Conservation (phyloP, 352 stramenopile species). For the Phytophthora meadii region DNA sequence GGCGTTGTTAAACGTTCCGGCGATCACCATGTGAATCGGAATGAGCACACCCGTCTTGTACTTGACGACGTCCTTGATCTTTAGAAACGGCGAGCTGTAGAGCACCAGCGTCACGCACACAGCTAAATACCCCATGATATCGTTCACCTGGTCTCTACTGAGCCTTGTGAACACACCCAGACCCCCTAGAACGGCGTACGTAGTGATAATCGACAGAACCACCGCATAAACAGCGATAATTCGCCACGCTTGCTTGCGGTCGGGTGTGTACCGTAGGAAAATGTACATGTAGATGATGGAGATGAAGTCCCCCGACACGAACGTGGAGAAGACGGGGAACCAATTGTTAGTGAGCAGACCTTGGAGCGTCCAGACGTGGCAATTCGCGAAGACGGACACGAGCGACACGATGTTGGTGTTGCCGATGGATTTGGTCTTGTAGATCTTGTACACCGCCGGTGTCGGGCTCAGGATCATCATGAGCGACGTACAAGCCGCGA, state of each 20-base stretch:
- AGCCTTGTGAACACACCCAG: constrained; percentile 35
- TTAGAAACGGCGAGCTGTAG: constrained; percentile 66
- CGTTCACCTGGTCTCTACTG: constrained; percentile 34
- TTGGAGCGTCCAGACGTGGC: constrained; percentile 52
- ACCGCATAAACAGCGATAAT: constrained; percentile 33
- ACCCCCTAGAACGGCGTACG: constrained; percentile 47
- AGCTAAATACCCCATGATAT: constrained; percentile 46
- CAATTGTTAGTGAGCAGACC: constrained; percentile 49
- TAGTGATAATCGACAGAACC: constrained; percentile 38
- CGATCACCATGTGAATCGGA: constrained; percentile 60
- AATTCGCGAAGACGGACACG: constrained; percentile 52
- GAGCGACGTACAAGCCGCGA: constrained; percentile 47
- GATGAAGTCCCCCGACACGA: constrained; percentile 38
- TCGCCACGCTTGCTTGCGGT: constrained; percentile 25
- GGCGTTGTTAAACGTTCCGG: constrained; percentile 60
- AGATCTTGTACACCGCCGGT: constrained; percentile 46
- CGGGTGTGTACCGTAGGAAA: constrained; percentile 34
- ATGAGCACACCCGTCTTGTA: constrained; percentile 60
- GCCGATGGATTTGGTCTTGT: constrained; percentile 49
- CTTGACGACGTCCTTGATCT: constrained; percentile 52
- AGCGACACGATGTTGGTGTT: constrained; percentile 53
- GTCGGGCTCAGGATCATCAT: constrained; percentile 55
- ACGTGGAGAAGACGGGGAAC: constrained; percentile 50
- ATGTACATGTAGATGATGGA: constrained; percentile 38
- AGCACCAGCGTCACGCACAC: constrained; percentile 56